Evolutionary conservation across 1,284 basidiomycete species (phyloP), one percentile per base, ranked within the genome.

Genomic region (Sparassis latifolia): DNA sequence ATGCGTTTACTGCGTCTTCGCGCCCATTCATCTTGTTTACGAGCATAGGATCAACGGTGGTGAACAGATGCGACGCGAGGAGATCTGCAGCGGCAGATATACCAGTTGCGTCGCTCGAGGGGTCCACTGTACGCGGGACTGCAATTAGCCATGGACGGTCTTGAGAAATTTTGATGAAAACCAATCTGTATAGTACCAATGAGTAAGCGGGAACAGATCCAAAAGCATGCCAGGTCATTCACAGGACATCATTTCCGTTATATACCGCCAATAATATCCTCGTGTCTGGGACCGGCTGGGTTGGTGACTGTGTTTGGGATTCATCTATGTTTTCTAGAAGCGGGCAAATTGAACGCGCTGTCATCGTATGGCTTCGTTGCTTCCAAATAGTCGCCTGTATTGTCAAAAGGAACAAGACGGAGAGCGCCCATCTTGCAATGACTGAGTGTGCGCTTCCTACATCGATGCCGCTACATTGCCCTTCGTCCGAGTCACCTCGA

Each of bases 21-120:
- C 56, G 55, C 4, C 58, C 58, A 29, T 53, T 49, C 33, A 63
- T 46, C n/a, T 49, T 50, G 27, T 47, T 37, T 9, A 47, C 12
- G 10, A 41, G 37, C 28, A 5, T 29, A 1, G 46, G 46, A 32
- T 47, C 27, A 30, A 32, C 28, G 5, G 41, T 33, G 29, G 28
- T 41, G 5, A 37, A 30, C 5, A 41, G 46, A n/a, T 9, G 30
- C 10, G 28, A n/a, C 6, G 35, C 37, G 37, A 41, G 20, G n/a
- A 47, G 35, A 5, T 2, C 5, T 3, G 33, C 45, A 20, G 45
- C 45, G 20, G 33, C 33, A 20, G 12, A 6, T 7, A 46, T 35
- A 32, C 37, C 45, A 29, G 31, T 1, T 2, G 33, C 45, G n/a
- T 46, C 45, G 9, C 30, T 10, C 10, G 35, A 39, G 29, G 27